Base-by-base conservation (phyloP, 495 filamentous ascomycete genomes). In the Immersiella caudata region DNA sequence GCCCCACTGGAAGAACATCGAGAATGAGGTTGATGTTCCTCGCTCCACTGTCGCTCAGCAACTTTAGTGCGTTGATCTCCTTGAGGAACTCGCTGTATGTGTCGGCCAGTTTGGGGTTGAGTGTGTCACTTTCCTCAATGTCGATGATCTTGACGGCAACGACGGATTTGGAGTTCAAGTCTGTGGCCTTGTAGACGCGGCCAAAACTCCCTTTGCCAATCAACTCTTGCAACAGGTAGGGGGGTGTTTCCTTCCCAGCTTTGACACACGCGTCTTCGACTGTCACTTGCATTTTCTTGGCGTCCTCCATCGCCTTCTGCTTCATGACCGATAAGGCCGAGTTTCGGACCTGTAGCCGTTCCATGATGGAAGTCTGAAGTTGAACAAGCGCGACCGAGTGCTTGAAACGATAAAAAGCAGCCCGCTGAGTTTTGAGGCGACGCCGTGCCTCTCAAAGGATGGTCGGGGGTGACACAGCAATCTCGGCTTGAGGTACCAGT, bases 131-230 rank as follows among this genome's bases (percentile, higher is more conserved):
- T 58, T 90, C 89, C 73, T 99, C 95, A n/a, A 97, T 90, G 73
- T 97, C 93, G 73, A 97, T 89, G 66, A 97, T 94, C 75, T 99
- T 99, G 75, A 99, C 88, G 5, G 96, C 96, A 3, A 97, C 93
- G 22, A 94, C 74, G 21, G 84, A 77, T 25, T 86, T 83, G n/a
- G 84, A 80, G 55, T 78, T 82, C 78, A 78, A 79, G 77, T 81
- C 89, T 67, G 73, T 87, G 29, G 76, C 92, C 78, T 95, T 97
- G 83, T 94, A 99, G 9, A 99, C 95, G 40, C 94, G 89, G 20
- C 95, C 96, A 79, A 93, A 98, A 5, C 90, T 89, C n/a, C 95
- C 95, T 77, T 97, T 98, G 21, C 95, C 95, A 66, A 97, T 94
- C 64, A 98, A 80, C 76, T 98, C 94, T 46, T 90, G 83, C 50